Evolutionary conservation across 352 stramenopile species (phyloP).

Genomic region (Phytophthora vignae): DNA sequence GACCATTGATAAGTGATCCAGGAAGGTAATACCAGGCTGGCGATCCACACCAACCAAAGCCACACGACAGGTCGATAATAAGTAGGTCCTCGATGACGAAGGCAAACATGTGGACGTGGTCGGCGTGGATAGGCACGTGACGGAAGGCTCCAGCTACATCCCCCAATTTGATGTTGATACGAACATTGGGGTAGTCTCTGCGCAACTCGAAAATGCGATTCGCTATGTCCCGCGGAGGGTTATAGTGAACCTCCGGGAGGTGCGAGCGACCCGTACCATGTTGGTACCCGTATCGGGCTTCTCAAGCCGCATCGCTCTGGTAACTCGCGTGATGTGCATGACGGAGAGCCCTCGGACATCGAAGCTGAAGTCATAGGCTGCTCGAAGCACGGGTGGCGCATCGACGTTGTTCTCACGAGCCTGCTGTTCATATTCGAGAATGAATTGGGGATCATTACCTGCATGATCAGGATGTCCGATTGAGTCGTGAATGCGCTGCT

Average conservation of each 20-base stretch:
- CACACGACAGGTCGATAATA: constrained; percentile 5
- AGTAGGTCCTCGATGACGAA: constrained; percentile 4
- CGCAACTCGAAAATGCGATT: neutral
- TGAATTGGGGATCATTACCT: too few species aligned
- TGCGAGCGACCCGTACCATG: constrained; percentile 4
- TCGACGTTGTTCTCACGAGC: too few species aligned
- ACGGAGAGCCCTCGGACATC: too few species aligned
- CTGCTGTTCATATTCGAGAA: too few species aligned
- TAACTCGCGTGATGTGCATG: too few species aligned
- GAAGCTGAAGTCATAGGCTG: too few species aligned
- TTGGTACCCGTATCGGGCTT: too few species aligned
- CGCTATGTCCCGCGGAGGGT: neutral
- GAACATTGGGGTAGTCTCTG: neutral
- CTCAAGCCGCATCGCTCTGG: too few species aligned
- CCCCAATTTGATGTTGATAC: constrained; percentile 9
- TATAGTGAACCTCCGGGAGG: neutral
- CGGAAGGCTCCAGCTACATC: constrained; percentile 11
- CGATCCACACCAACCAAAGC: constrained; percentile 8
- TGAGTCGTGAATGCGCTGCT: too few species aligned
- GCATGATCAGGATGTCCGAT: too few species aligned
- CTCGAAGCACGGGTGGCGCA: too few species aligned
- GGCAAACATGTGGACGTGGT: constrained; percentile 17
- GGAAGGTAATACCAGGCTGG: constrained; percentile 1
- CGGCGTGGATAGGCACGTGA: neutral
- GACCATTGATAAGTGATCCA: neutral